A percentile compares a stretch with the other conserved stretches of the same genome.
These are phyloP conservation scores for Alternaria viburni DNA, from an alignment of 2,329 filamentous ascomycete genomes.

Conservation along the genomic window DNA sequence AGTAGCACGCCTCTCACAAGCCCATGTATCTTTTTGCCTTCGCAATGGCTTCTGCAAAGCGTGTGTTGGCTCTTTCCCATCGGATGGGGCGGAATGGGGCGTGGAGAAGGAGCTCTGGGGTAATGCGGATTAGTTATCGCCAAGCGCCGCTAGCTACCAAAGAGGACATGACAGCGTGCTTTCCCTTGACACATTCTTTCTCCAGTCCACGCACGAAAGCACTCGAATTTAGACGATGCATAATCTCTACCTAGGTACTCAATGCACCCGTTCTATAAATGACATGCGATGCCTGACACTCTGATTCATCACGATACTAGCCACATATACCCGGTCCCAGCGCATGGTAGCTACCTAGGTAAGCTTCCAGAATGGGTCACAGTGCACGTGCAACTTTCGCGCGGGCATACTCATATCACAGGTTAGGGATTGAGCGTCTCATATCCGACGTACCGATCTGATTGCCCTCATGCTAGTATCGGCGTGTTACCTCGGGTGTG, in stretches of 20 bases:
- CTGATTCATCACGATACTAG: background rate
- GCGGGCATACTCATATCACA: background rate
- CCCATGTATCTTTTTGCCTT: background rate
- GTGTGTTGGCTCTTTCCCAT: background rate
- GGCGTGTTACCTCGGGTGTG: too few species aligned
- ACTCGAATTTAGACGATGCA: fast-evolving
- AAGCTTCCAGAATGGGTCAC: background rate
- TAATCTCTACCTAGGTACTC: too few species aligned
- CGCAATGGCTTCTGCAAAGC: background rate
- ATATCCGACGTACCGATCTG: background rate
- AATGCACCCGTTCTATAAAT: too few species aligned
- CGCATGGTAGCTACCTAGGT: too few species aligned
- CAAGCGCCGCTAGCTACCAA: slow-evolving; percentile 4
- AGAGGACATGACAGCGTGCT: background rate
- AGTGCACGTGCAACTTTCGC: background rate
- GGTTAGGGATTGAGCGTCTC: background rate
- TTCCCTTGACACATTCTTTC: background rate
- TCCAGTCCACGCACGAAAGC: too few species aligned
- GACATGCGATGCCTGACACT: background rate
- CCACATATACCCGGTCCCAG: too few species aligned
- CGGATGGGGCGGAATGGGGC: background rate
- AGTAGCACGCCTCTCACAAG: too few species aligned
- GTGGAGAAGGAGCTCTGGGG: slow-evolving; percentile 14
- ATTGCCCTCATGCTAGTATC: too few species aligned
- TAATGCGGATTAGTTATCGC: slow-evolving; percentile 11